Conservation (phyloP, 768 basidiomycete genomes). For the Amanita inopinata region DNA sequence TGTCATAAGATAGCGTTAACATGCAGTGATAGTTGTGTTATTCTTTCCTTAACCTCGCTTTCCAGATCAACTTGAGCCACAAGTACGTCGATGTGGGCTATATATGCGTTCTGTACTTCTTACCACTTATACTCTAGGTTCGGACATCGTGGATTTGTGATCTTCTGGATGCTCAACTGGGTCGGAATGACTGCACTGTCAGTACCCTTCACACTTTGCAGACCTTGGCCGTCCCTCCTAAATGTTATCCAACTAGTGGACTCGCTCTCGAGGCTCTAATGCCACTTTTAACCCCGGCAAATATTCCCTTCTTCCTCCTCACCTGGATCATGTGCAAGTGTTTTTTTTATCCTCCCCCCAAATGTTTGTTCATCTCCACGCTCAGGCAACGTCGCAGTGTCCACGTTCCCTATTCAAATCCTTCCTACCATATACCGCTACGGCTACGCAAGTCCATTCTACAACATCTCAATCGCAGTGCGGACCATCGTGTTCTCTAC, state of each 20-base stretch:
- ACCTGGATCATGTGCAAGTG: conserved; percentile 56
- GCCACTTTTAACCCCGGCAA: conserved; percentile 46
- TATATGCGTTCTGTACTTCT: neutral
- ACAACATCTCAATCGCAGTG: conserved; percentile 53
- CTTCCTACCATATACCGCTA: conserved; percentile 53
- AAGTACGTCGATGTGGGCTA: conserved; percentile 22
- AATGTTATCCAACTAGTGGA: conserved; percentile 29
- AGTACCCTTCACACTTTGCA: conserved; percentile 26
- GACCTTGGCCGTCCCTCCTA: too few relatives aligned
- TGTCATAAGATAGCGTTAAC: too few relatives aligned
- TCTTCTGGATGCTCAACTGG: conserved; percentile 70
- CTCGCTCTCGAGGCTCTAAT: conserved; percentile 54
- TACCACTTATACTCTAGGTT: conserved; percentile 23
- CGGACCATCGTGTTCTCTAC: conserved; percentile 59
- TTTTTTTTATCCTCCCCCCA: neutral
- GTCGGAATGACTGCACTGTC: conserved; percentile 49
- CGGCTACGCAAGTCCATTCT: conserved; percentile 65
- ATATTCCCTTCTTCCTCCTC: conserved; percentile 56
- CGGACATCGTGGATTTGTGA: conserved; percentile 42
- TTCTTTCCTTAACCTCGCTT: conserved; percentile 49
- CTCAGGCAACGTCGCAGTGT: conserved; percentile 53
- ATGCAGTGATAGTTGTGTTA: conserved; percentile 40
- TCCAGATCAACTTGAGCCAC: conserved; percentile 45
- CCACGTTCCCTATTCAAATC: conserved; percentile 46
- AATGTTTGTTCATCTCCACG: neutral